Conservation (phyloP, 2,329 filamentous ascomycete genomes). For the Trichoderma aggressivum region DNA sequence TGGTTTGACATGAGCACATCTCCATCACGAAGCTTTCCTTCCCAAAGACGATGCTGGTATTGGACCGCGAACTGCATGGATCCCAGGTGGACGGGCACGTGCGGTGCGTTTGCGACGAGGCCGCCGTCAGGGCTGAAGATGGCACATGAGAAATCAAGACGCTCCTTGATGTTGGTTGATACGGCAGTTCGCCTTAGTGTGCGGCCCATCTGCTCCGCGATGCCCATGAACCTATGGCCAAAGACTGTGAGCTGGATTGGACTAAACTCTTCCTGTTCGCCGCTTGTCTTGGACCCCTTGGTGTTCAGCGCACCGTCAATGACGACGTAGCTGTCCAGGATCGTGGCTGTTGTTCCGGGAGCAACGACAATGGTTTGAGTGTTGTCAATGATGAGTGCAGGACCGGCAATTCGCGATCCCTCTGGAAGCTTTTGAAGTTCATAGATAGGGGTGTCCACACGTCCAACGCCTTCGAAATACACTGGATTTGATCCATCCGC, state of each 20-base stretch:
- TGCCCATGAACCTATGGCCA: constrained; percentile 77
- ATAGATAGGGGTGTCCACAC: constrained; percentile 28
- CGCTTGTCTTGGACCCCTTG: neutral
- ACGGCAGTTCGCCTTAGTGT: constrained; percentile 77
- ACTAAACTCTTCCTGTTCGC: constrained; percentile 24
- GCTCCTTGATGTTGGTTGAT: constrained; percentile 76
- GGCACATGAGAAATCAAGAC: constrained; percentile 77
- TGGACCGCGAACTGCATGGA: constrained; percentile 77
- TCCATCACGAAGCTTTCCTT: constrained; percentile 36
- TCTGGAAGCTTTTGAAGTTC: constrained; percentile 24
- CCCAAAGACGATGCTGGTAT: constrained; percentile 67
- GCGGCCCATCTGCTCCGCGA: constrained; percentile 79
- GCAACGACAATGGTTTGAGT: constrained; percentile 73
- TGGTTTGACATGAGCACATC: constrained; percentile 39
- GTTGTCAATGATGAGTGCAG: constrained; percentile 59
- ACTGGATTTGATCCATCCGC: constrained; percentile 22
- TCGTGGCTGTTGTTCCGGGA: constrained; percentile 31
- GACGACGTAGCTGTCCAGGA: constrained; percentile 36
- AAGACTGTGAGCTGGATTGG: constrained; percentile 76
- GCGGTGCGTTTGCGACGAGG: constrained; percentile 71
- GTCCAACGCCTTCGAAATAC: constrained; percentile 24
- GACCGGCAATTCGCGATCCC: constrained; percentile 27
- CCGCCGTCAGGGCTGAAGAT: constrained; percentile 72
- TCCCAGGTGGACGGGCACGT: constrained; percentile 72
- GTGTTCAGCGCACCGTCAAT: constrained; percentile 25